Base-by-base conservation (phyloP, 2,329 filamentous ascomycete species). In the Cordyceps fumosorosea region DNA sequence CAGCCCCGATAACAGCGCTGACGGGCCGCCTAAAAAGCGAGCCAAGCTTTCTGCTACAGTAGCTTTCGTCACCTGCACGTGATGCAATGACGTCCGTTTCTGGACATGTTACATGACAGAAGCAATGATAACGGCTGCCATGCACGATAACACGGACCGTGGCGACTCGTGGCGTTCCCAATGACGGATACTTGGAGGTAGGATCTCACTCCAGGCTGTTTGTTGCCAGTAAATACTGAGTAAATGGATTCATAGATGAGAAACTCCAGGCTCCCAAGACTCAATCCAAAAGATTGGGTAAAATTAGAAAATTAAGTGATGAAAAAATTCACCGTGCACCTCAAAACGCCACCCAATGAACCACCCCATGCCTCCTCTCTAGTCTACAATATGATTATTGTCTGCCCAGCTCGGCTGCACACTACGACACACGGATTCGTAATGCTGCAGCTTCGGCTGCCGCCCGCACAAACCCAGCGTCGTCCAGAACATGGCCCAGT, bases 401-500 rank as follows among this genome's bases (percentile, higher is more conserved):
- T 87, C 84, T 14, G 81, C 81, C 86, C 86, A 89, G 8, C 84
- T 87, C 14, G 86, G 86, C 64, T 81, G 75, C 40, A 89, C 81
- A 16, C 76, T 75, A 61, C 88, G 82, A 71, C 89, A 93, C n/a
- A 93, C 89, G 59, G 81, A 81, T 72, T 91, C 88, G 69, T 92
- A 93, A 71, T 92, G 89, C 63, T 74, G 72, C 64, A 91, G 84
- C 54, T 76, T 80, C 64, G 79, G 75, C 42, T 79, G 76, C 63
- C 83, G 80, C 53, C 83, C 76, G 50, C 85, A 77, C 62, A 88
- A 79, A 53, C 85, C 84, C 0, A 84, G 81, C 1, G 89, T 95
- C 1, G 95, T 99, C 93, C 95, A 99, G 71, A 99, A 99, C 92
- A 98, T 97, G 3, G 92, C 91, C 95, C 95, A 99, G 67, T 93